Evolutionary conservation across 306 rosid genomes (phyloP), one percentile per base, ranked within the genome.

Genomic region (Sesbania bispinosa): DNA sequence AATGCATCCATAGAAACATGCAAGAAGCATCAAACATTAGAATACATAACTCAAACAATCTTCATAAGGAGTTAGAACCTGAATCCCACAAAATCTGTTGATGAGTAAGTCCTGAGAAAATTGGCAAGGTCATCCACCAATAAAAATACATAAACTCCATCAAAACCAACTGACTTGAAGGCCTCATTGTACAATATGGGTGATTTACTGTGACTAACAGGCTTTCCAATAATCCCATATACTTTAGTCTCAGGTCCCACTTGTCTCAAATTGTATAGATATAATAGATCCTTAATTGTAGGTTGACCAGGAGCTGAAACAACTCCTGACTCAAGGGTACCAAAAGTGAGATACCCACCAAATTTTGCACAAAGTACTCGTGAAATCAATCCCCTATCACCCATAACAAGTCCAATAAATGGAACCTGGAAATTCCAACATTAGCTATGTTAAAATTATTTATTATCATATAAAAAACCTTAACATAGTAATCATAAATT

Each of bases 271-370:
- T 94, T 89, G 90, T 89, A 94, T 43, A 87, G 73, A 80, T 79
- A 2, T 65, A 91, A 63, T 47, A 94, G 81, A 81, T 90, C 96
- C 80, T 87, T 71, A 23, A 94, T 69, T n/a, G 97, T 74, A 35
- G 98, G 97, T 86, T 94, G 96, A 70, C 95, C 97, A 71, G 97
- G 91, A 79, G 97, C 99, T 39, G 99, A 94, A 79, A 91, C 89
- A 67, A 86, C 76, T 84, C 92, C 86, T 3, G 88, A 47, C 80
- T 94, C 91, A 1, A 91, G 85, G 3, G 97, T 82, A 75, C 92
- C 97, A 83, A 90, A 90, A 54, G 96, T 90, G 26, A 94, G 91
- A 83, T 69, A 83, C 48, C 99, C 97, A 70, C 95, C 96, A 86
- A 87, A 94, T 82, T 94, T 94, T 75, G 95, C 86, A 33, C 96